These are phyloP conservation scores for Beta macrorhiza DNA, from an alignment of 179 eudicot genomes.

Conservation along the genomic window DNA sequence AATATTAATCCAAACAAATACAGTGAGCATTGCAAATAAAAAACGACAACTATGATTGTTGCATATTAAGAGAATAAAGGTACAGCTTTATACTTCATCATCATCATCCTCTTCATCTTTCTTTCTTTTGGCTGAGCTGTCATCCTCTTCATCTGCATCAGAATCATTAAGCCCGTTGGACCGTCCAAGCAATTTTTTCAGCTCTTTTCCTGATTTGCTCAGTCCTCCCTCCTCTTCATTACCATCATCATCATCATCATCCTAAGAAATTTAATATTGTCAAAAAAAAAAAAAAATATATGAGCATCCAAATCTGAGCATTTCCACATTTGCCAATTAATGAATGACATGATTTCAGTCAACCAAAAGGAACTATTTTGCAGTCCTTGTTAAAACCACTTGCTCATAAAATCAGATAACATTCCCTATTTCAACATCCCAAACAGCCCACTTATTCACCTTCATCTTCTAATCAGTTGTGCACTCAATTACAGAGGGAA, in stretches of 20 bases:
- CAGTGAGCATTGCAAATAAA: background rate
- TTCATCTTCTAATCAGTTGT: background rate
- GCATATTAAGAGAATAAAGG: background rate
- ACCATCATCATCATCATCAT: constrained; percentile 74
- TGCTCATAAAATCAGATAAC: background rate
- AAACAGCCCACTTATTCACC: background rate
- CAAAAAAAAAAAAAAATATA: background rate
- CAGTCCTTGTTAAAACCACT: background rate
- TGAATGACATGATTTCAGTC: background rate
- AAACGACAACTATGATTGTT: background rate
- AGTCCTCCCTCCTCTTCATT: constrained; percentile 77
- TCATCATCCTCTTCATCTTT: constrained; percentile 59
- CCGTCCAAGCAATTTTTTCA: constrained; percentile 81
- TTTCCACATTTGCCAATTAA: background rate
- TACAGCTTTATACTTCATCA: constrained; percentile 47
- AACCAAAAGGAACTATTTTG: background rate
- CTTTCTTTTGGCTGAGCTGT: constrained; percentile 25
- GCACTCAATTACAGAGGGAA: background rate
- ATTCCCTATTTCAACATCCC: background rate
- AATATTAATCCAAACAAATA: constrained; percentile 3
- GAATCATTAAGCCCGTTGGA: constrained; percentile 78
- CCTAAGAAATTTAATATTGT: constrained; percentile 30
- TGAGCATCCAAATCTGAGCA: background rate
- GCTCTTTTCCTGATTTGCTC: constrained; percentile 91
- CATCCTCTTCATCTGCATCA: constrained; percentile 54